phyloP scores from a whole-genome alignment of 2,329 filamentous ascomycete species.

The Neonectria coccinea region DNA sequence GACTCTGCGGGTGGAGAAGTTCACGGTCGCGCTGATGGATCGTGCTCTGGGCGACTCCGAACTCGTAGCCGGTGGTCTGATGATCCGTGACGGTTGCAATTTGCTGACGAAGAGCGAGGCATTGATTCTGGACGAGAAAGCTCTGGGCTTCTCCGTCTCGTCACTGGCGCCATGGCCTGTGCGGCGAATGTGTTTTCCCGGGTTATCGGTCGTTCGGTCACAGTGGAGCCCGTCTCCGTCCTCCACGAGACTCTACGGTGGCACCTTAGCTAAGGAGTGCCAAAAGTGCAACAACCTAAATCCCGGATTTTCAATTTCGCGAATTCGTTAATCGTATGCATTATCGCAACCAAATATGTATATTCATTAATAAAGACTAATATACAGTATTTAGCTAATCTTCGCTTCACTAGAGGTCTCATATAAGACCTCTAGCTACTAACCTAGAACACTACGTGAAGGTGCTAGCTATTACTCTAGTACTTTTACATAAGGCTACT shows the following conservation, averaged over 20 bases:
- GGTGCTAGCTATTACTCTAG: too few species aligned
- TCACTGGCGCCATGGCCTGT: slow-evolving; percentile 21
- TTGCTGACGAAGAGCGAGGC: slow-evolving; percentile 8
- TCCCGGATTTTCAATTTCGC: too few species aligned
- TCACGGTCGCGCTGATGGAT: background rate
- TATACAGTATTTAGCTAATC: too few species aligned
- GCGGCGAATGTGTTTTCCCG: slow-evolving; percentile 30
- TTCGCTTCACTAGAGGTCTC: too few species aligned
- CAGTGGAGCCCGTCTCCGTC: slow-evolving; percentile 12
- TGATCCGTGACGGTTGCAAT: slow-evolving; percentile 9
- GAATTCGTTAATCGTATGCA: too few species aligned
- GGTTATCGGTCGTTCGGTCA: slow-evolving; percentile 2
- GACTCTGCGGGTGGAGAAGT: background rate
- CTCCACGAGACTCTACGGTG: slow-evolving; percentile 1
- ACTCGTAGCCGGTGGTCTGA: slow-evolving; percentile 21
- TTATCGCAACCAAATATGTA: too few species aligned
- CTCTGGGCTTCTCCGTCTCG: background rate
- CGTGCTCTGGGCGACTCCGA: background rate
- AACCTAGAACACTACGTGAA: too few species aligned
- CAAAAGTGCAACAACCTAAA: too few species aligned
- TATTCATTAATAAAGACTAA: too few species aligned
- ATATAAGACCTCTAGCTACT: too few species aligned
- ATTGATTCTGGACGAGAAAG: slow-evolving; percentile 5
- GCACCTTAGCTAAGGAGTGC: too few species aligned
- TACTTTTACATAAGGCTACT: too few species aligned